Evolutionary conservation across 2,329 filamentous ascomycete genomes (phyloP).

Genomic region (Penicillium psychrosexuale): DNA sequence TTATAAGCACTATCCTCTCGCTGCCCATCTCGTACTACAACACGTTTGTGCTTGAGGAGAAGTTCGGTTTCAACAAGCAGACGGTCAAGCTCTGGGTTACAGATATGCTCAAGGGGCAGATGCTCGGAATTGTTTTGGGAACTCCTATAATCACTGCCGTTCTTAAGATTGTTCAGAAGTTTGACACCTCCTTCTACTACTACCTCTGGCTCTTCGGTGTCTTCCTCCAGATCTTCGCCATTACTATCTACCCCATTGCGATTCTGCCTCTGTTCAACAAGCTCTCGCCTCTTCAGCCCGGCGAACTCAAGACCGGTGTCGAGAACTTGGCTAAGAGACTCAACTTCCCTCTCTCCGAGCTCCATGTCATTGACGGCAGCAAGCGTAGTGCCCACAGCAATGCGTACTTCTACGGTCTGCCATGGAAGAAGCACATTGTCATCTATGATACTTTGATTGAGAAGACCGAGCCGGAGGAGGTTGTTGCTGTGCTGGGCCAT

Average conservation of each 20-base stretch:
- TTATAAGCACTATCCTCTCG: slow-evolving; percentile 74
- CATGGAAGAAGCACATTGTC: slow-evolving; percentile 99
- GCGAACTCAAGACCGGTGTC: slow-evolving; percentile 81
- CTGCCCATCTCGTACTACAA: slow-evolving; percentile 85
- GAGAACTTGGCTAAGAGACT: slow-evolving; percentile 79
- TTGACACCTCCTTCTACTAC: slow-evolving; percentile 93
- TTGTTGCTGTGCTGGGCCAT: slow-evolving; percentile 90
- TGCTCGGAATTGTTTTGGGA: slow-evolving; percentile 73
- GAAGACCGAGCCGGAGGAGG: slow-evolving; percentile 87
- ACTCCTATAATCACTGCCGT: slow-evolving; percentile 89
- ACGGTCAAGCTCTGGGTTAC: slow-evolving; percentile 82
- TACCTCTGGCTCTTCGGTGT: slow-evolving; percentile 95
- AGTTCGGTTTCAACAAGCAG: slow-evolving; percentile 99
- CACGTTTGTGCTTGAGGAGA: slow-evolving; percentile 93
- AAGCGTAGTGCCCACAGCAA: slow-evolving; percentile 87
- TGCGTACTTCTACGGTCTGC: slow-evolving; percentile 93
- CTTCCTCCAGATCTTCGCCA: slow-evolving; percentile 85
- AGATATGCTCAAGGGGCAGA: slow-evolving; percentile 88
- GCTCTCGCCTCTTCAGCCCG: slow-evolving; percentile 84
- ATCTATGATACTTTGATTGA: slow-evolving; percentile 98
- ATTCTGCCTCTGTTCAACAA: slow-evolving; percentile 98
- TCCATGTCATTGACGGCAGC: slow-evolving; percentile 92
- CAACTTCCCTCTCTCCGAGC: slow-evolving; percentile 85
- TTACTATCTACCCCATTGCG: slow-evolving; percentile 91
- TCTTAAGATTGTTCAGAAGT: slow-evolving; percentile 89